Evolutionary conservation across 345 rosid species (phyloP), one percentile per base, ranked within the genome.

Genomic region (Turritis glabra): DNA sequence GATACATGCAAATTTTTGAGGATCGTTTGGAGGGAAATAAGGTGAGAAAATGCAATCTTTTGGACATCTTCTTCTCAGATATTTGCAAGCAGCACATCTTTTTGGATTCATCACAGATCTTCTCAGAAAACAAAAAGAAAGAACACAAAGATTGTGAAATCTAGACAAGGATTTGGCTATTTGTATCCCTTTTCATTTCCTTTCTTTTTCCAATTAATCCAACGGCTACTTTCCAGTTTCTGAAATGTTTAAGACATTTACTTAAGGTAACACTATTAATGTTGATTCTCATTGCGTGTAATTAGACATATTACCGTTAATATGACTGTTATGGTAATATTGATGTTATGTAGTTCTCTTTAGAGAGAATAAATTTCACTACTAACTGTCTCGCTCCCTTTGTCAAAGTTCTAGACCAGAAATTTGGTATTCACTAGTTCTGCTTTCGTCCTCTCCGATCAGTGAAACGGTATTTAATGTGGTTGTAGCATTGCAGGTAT

Each of bases 321-420:
- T 26, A 17, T 18, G 17, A 17, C 3, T 43, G 71, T 64, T 1
- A 29, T 10, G 18, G 21, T 2, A 51, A 27, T 12, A 72, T 14
- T 29, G 4, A 14, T 15, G 52, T 43, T 40, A 6, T 40, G n/a
- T 40, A 1, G 7, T 40, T 41, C 46, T 41, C 46, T 6, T 41
- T 2, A 5, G 35, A 14, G 18, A 41, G 0, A 14, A 14, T 41
- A 2, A 5, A 41, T 66, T 93, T 97, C 89, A 89, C 96, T 63
- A 93, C 97, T 41, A 93, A 90, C 77, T 93, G 98, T 79, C 96
- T 93, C 55, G 98, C 98, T 77, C 98, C 98, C 23, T 93, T 93
- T 55, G 96, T 93, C 90, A 90, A 90, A 85, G 89, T 93, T 80
- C 86, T 90, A 1, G 97, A 89, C 82, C 96, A 89, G 84, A 93